A percentile compares a stretch with the other conserved stretches of the same genome.
Evolutionary conservation across 1,284 basidiomycete species (phyloP).

Genomic region (Coriolopsis trogii): DNA sequence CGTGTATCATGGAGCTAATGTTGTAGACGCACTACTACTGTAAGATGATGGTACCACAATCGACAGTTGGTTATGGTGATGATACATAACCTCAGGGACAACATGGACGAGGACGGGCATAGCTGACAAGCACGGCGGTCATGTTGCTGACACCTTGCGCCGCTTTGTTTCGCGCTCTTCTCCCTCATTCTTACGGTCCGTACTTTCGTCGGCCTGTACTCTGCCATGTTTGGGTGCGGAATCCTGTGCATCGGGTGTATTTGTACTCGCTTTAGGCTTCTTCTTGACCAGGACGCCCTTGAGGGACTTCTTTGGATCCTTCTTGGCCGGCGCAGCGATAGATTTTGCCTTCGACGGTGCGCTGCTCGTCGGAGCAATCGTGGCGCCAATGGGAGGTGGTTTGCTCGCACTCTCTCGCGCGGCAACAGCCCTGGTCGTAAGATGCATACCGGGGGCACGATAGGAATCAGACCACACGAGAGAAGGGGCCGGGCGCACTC

Average conservation of each 20-base stretch:
- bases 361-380: conserved; percentile 4
- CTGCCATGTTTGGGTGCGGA: neutral
- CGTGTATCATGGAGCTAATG: neutral
- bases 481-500: conserved; percentile 26
- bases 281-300: conserved; percentile 84
- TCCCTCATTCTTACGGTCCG: too few relatives aligned
- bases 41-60: too few relatives aligned
- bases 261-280: conserved; percentile 49
- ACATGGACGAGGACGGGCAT: too few relatives aligned
- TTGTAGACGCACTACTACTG: neutral
- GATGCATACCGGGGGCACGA: neutral
- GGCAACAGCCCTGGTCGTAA: conserved; percentile 64
- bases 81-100: neutral
- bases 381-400: conserved; percentile 32
- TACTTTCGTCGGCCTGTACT: conserved; percentile 7
- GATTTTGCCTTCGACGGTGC: conserved; percentile 32
- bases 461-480: conserved; percentile 16
- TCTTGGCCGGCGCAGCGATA: conserved; percentile 42
- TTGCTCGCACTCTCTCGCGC: conserved; percentile 62
- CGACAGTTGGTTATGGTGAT: too few relatives aligned
- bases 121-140: neutral
- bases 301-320: conserved; percentile 61
- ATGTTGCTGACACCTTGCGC: conserved; percentile 19
- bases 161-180: conserved; percentile 19
- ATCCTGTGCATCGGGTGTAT: conserved; percentile 19